Percentiles rank a stretch among this genome's conserved stretches.
Conservation (phyloP, 441 rosid genomes). For the Populus tomentosa region DNA sequence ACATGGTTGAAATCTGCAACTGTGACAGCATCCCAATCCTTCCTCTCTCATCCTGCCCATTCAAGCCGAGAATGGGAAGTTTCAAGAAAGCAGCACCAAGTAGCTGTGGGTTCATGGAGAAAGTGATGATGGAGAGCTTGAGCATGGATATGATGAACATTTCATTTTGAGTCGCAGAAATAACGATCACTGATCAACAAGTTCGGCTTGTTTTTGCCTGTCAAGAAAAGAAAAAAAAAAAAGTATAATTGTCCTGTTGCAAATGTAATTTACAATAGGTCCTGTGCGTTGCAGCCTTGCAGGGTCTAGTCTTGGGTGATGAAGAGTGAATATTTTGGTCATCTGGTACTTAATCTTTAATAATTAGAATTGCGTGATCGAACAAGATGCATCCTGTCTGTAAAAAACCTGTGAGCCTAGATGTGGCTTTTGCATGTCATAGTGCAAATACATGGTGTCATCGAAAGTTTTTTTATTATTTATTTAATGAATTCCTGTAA, state of each 20-base stretch:
- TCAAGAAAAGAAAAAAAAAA: not conserved
- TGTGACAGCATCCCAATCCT: constrained; percentile 51
- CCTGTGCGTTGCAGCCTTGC: not conserved
- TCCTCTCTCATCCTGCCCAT: constrained; percentile 37
- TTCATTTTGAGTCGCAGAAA: constrained; percentile 29
- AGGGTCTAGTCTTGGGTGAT: not conserved
- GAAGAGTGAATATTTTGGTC: not conserved
- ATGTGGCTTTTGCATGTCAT: not conserved
- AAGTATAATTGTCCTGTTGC: not conserved
- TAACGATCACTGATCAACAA: not conserved
- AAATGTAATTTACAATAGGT: not conserved
- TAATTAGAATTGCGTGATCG: no score
- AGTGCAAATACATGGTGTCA: not conserved
- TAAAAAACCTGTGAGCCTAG: not conserved
- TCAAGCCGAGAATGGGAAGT: constrained; percentile 27
- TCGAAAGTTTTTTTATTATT: not conserved
- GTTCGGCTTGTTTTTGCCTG: not conserved
- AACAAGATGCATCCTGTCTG: no score
- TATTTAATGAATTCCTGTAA: not conserved
- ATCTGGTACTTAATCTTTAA: no score
- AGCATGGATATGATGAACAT: constrained; percentile 63
- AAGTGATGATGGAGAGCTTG: constrained; percentile 61
- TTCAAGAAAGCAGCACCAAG: constrained; percentile 29
- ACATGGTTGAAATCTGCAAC: constrained; percentile 61
- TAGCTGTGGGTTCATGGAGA: constrained; percentile 56